These are phyloP conservation scores for Gaultheria prostrata DNA, from an alignment of 148 eudicot species.

Conservation along the genomic window DNA sequence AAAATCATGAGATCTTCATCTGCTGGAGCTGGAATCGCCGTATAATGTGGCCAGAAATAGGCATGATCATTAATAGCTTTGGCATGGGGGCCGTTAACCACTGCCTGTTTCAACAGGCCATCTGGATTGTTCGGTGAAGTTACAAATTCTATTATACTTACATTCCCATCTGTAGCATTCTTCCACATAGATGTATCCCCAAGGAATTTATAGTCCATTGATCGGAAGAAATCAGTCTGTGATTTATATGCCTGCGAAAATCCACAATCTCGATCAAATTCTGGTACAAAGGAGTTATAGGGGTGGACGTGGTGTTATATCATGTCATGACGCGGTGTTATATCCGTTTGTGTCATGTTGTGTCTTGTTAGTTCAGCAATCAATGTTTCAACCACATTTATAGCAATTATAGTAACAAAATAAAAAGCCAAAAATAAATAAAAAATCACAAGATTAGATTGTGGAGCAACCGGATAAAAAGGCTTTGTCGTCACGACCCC, in stretches of 20 bases:
- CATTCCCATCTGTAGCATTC: conserved; percentile 22
- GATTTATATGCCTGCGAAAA: conserved; percentile 34
- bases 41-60: conserved; percentile 65
- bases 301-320: not conserved
- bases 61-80: conserved; percentile 51
- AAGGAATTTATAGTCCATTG: conserved; percentile 28
- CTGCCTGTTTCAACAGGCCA: conserved; percentile 34
- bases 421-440: not conserved
- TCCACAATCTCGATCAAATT: not conserved
- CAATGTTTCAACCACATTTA: not conserved
- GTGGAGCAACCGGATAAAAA: conserved; percentile 29
- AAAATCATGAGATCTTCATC: conserved; percentile 61
- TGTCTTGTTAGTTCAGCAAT: not conserved
- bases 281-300: not conserved
- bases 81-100: conserved; percentile 33
- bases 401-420: not conserved
- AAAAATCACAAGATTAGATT: not conserved
- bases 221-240: conserved; percentile 45
- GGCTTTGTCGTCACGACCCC: conserved; percentile 35
- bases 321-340: not conserved
- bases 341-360: not conserved
- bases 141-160: conserved; percentile 46
- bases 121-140: conserved; percentile 68
- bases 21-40: conserved; percentile 48
- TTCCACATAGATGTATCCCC: conserved; percentile 49